Evolutionary conservation across 2,329 filamentous ascomycete genomes (phyloP), one percentile per base, ranked within the genome.

Genomic region (Paracorniculantispora psalliotae): DNA sequence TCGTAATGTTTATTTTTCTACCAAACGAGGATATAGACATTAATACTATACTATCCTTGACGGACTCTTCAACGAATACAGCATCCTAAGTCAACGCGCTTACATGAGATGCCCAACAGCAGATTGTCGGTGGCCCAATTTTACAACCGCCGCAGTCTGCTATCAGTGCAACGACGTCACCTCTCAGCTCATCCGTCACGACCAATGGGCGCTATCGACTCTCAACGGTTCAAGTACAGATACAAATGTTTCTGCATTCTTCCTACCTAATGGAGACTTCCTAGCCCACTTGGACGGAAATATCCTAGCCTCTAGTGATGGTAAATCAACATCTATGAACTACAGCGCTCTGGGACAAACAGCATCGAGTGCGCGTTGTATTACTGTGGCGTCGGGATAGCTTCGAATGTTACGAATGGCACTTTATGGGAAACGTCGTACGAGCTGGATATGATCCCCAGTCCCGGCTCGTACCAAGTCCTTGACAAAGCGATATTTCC

Each of bases 121-220:
- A 1, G 63, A 67, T 53, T 67, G 65, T 39, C 66, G 61, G 2
- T 67, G 64, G 65, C 50, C 58, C 7, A 58, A 52, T 0, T 67
- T 67, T n/a, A 52, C 63, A 15, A 66, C 63, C 3, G 60, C 64
- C 6, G 65, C 60, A 4, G 63, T 67, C 23, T 67, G 64, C 51
- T 46, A 64, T 2, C 62, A 44, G 8, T 67, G 65, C 50, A 51
- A 63, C n/a, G 59, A 67, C 37, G 19, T 65, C 17, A 63, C 60
- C 2, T 62, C 58, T 1, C n/a, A 64, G 1, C 62, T 66, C 6
- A 49, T 19, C 9, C 28, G n/a, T n/a, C 35, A 51, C 19, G 17
- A 51, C 35, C 3, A 25, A 15, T 51, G 48, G 48, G 28, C 48
- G 8, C 23, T 47, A 7, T 47, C 44, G 28, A 28, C 44, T 7